Base-by-base conservation (phyloP, 2,329 filamentous ascomycete species). In the Ilyonectria sp. region DNA sequence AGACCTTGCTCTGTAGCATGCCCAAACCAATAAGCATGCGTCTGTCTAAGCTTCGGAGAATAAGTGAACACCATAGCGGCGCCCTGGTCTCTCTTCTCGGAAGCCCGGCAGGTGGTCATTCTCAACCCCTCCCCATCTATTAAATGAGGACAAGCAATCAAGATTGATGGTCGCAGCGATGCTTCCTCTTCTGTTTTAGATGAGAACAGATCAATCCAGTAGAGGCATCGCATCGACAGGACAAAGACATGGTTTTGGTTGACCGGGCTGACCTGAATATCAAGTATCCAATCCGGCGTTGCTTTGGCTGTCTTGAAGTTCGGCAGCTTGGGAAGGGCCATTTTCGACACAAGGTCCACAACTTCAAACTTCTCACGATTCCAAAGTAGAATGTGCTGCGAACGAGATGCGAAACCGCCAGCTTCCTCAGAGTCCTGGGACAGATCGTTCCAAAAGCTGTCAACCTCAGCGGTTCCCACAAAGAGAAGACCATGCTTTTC, bases 191-290 rank as follows among this genome's bases (percentile, higher is more conserved):
- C 49, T 23, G 21, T 65, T 6, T 60, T 62, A 10, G 68, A 60
- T 54, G 63, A 65, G 56, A 71, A 77, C 15, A 87, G 73, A 54
- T 85, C 80, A n/a, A 89, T 70, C 80, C 87, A 83, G 37, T 86
- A 80, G 0, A 92, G 62, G 31, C 81, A 81, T 0, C 81, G 82
- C 13, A 84, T 85, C 1, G 90, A 93, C 50, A 93, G 79, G 10
- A 93, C 79, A 63, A 90, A 87, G 1, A 90, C 73, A n/a, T 88
- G 84, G 29, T 82, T 80, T 6, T 82, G 79, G 60, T 85, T 80
- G 2, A 78, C 74, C 1, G 85, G 84, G 64, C 87, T 87, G 9
- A 78, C 72, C 69, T 84, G 83, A 1, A 90, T 74, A 73, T 92
- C 87, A 64, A 94, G 76, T 54, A 94, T 86, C 17, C 69, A 74